Percentiles rank a stretch among this genome's conserved stretches.
These are phyloP conservation scores for Lentinula sp. DNA, from an alignment of 768 basidiomycete species.

Conservation along the genomic window DNA sequence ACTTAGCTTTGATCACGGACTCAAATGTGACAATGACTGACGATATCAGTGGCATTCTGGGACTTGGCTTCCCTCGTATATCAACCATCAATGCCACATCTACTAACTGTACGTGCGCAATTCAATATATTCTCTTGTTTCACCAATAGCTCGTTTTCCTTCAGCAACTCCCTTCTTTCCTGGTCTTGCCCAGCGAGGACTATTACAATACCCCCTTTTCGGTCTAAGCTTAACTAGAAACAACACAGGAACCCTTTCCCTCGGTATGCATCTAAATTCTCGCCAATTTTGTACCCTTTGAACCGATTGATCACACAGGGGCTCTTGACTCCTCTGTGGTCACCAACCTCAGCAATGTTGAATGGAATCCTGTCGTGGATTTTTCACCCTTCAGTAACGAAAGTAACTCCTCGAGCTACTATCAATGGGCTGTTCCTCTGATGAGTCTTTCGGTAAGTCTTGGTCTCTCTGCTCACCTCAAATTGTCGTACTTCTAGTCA, in stretches of 20 bases:
- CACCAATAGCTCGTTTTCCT: slow-evolving; percentile 2
- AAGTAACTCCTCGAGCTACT: slow-evolving; percentile 59
- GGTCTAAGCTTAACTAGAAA: slow-evolving; percentile 62
- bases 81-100: slow-evolving; percentile 47
- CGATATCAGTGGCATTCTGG: slow-evolving; percentile 65
- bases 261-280: slow-evolving; percentile 39
- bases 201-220: slow-evolving; percentile 70
- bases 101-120: slow-evolving; percentile 38
- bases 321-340: slow-evolving; percentile 72
- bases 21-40: slow-evolving; percentile 60
- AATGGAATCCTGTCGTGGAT: slow-evolving; percentile 71
- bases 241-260: slow-evolving; percentile 51
- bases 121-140: background rate
- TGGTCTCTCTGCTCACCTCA: background rate
- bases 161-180: slow-evolving; percentile 67
- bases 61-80: slow-evolving; percentile 70
- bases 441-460: slow-evolving; percentile 35
- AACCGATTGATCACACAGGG: slow-evolving; percentile 33
- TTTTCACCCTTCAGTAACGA: slow-evolving; percentile 60
- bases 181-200: slow-evolving; percentile 53
- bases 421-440: slow-evolving; percentile 70
- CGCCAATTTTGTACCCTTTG: background rate
- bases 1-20: slow-evolving; percentile 50
- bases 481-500: background rate
- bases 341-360: slow-evolving; percentile 48